Conservation (phyloP, 2,329 filamentous ascomycete genomes). For the Chrysosporium queenslandicum region DNA sequence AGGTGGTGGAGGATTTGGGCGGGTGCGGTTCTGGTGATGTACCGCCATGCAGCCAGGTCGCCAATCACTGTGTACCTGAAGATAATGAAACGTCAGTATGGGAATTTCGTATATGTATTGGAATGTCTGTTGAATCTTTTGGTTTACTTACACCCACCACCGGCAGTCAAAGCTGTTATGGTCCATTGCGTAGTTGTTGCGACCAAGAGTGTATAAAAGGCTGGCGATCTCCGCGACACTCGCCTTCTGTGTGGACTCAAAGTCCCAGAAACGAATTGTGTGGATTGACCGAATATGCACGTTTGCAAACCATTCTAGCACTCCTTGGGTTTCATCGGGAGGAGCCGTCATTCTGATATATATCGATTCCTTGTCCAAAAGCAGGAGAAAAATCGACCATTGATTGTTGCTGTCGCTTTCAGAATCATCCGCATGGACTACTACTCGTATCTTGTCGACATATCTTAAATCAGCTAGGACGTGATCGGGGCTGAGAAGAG, state of each 20-base stretch:
- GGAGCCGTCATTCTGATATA: not conserved
- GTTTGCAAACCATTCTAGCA: not conserved
- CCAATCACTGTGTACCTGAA: not conserved
- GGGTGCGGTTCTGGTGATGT: not conserved
- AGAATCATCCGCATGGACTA: not conserved
- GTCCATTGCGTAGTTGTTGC: not conserved
- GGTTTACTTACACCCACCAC: not conserved
- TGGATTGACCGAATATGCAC: not conserved
- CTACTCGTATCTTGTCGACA: not conserved
- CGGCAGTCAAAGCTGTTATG: not conserved
- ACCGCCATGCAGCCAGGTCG: not conserved
- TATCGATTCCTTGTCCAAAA: not conserved
- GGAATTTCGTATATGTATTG: not conserved
- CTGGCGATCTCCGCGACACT: not conserved
- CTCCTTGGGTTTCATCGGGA: not conserved
- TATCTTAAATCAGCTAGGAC: too few relatives aligned
- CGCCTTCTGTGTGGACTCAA: not conserved
- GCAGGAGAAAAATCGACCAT: not conserved
- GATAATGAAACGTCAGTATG: not conserved
- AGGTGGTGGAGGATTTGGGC: not conserved
- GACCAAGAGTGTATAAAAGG: not conserved
- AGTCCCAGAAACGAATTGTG: not conserved
- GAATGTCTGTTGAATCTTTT: not conserved
- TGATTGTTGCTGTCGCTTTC: not conserved
- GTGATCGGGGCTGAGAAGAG: too few relatives aligned